These are phyloP conservation scores for Gyrodon tennesseensis DNA, from an alignment of 1,284 basidiomycete genomes.

Conservation along the genomic window DNA sequence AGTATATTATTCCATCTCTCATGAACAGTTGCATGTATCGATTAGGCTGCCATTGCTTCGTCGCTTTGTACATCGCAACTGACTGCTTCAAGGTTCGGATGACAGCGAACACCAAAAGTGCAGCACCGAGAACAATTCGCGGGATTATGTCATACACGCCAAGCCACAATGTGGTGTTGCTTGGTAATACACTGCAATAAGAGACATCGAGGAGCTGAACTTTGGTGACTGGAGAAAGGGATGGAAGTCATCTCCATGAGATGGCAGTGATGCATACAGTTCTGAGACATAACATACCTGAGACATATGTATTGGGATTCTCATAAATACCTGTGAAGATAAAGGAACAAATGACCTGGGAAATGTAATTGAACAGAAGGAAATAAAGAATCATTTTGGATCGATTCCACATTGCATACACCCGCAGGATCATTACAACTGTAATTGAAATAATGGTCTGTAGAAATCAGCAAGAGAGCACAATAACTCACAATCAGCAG, in stretches of 20 bases:
- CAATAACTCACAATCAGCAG: constrained; percentile 21
- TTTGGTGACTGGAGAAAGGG: neutral
- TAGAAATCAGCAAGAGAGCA: neutral
- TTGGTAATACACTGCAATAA: neutral
- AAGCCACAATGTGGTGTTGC: no score
- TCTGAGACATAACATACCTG: constrained; percentile 11
- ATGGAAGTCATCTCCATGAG: neutral
- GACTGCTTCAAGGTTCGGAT: no score
- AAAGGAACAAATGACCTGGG: neutral
- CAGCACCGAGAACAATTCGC: no score
- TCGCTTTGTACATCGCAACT: neutral
- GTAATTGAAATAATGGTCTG: no score
- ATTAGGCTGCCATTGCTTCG: neutral
- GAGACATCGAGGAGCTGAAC: neutral
- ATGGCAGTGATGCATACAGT: neutral
- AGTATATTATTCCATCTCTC: neutral
- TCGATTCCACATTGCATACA: constrained; percentile 28
- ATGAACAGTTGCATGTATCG: neutral
- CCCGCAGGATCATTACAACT: constrained; percentile 33
- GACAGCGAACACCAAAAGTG: no score
- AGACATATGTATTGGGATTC: neutral
- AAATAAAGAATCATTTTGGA: constrained; percentile 17
- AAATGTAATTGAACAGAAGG: constrained; percentile 2
- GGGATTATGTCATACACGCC: no score
- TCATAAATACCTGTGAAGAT: neutral